phyloP scores from a whole-genome alignment of 768 basidiomycete species.

The Lanmaoa pseudosensibilis region DNA sequence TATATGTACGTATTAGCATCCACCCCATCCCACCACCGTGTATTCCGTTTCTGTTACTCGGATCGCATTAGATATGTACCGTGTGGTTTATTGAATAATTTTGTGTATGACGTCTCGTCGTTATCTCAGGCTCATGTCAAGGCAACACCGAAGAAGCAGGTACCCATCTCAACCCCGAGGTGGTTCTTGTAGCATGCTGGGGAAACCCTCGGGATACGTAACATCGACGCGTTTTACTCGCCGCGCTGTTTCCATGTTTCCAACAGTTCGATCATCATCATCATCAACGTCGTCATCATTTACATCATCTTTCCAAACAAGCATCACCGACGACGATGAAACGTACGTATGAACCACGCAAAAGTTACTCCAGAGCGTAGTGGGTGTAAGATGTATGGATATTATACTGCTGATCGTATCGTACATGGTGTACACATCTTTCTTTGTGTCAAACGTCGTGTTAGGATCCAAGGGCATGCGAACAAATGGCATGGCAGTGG shows the following conservation, averaged over 20 bases:
- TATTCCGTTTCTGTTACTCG: conserved; percentile 5
- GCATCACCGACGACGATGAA: background rate
- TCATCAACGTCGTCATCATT: conserved; percentile 5
- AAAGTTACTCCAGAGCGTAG: conserved; percentile 8
- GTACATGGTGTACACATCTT: conserved; percentile 28
- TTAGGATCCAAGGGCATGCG: conserved; percentile 19
- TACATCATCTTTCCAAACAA: conserved; percentile 3
- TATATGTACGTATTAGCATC: conserved; percentile 14
- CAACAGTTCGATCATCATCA: background rate
- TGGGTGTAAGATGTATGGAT: conserved; percentile 13
- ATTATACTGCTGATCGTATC: conserved; percentile 29
- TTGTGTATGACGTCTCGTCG: background rate
- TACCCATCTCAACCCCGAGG: background rate
- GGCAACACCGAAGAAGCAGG: too few relatives aligned
- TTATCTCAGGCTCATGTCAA: background rate
- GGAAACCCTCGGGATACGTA: background rate
- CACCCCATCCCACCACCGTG: background rate
- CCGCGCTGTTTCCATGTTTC: conserved; percentile 12
- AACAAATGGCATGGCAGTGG: conserved; percentile 13
- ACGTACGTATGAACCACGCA: background rate
- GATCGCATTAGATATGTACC: conserved; percentile 3
- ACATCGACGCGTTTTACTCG: background rate
- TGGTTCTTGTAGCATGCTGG: background rate
- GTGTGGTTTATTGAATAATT: background rate
- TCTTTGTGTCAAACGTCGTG: conserved; percentile 14